Percentiles rank a stretch among this genome's conserved stretches.
These are phyloP conservation scores for Orbilia brochopaga DNA, from an alignment of 2,329 filamentous ascomycete genomes.

Conservation along the genomic window DNA sequence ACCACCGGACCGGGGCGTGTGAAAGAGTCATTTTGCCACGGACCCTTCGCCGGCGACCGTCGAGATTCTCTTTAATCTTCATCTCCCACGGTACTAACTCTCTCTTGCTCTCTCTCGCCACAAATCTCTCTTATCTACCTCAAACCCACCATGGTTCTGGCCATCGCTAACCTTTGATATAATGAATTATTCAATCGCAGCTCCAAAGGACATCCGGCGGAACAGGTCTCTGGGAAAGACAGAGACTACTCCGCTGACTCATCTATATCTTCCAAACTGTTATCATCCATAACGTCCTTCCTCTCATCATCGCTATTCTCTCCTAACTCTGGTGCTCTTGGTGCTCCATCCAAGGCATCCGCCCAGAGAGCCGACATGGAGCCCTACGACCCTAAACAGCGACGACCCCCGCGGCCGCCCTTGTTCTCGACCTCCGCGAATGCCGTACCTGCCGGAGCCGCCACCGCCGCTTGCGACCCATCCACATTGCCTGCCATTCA, in stretches of 20 bases:
- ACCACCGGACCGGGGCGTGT: not conserved
- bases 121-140: not conserved
- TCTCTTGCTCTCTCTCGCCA: not conserved
- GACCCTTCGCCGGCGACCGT: not conserved
- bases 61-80: too few relatives aligned
- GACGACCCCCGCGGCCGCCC: constrained; percentile 42
- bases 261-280: constrained; percentile 44
- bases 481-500: constrained; percentile 39
- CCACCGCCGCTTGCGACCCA: constrained; percentile 23
- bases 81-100: too few relatives aligned
- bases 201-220: constrained; percentile 22
- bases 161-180: too few relatives aligned
- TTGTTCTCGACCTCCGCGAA: constrained; percentile 26
- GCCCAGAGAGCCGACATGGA: constrained; percentile 43
- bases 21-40: constrained; percentile 1
- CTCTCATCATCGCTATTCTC: constrained; percentile 50
- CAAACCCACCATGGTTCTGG: too few relatives aligned
- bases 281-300: constrained; percentile 49
- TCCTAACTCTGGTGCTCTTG: constrained; percentile 46
- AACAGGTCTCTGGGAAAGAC: constrained; percentile 44
- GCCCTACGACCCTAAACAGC: constrained; percentile 44
- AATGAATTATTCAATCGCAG: not conserved
- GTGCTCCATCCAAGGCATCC: constrained; percentile 48
- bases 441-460: constrained; percentile 6
- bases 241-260: constrained; percentile 46